phyloP scores from a whole-genome alignment of 2,329 filamentous ascomycete genomes.

The Mollisiaceae sp. region DNA sequence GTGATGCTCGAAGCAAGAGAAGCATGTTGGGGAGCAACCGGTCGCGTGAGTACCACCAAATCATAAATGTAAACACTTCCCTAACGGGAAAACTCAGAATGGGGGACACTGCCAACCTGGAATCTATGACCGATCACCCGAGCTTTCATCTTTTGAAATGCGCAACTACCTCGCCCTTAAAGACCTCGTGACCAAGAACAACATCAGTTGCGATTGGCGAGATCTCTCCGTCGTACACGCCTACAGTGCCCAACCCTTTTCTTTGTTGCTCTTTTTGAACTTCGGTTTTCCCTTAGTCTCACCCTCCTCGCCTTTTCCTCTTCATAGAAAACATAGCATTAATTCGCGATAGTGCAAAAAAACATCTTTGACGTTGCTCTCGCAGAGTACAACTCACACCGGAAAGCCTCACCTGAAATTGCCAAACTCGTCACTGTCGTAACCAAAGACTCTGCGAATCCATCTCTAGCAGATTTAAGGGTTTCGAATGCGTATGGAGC shows the following conservation, averaged over 20 bases:
- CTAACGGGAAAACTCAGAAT: slow-evolving; percentile 51
- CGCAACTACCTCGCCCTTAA: slow-evolving; percentile 67
- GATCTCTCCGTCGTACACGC: slow-evolving; percentile 66
- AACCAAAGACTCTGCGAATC: slow-evolving; percentile 39
- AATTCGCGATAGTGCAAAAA: slow-evolving; percentile 45
- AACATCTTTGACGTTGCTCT: slow-evolving; percentile 59
- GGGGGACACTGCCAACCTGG: slow-evolving; percentile 78
- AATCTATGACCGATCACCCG: slow-evolving; percentile 63
- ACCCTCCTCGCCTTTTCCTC: no score
- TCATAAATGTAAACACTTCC: neutral
- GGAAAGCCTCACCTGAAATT: slow-evolving; percentile 60
- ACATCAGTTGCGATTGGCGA: slow-evolving; percentile 73
- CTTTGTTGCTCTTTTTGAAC: no score
- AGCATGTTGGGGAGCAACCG: slow-evolving; percentile 83
- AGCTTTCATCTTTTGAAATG: slow-evolving; percentile 74
- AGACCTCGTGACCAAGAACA: slow-evolving; percentile 58
- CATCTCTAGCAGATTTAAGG: slow-evolving; percentile 56
- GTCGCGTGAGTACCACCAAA: slow-evolving; percentile 61
- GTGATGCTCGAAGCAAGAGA: slow-evolving; percentile 80
- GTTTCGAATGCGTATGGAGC: slow-evolving; percentile 64
- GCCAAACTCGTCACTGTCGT: slow-evolving; percentile 48
- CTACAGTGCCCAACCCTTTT: slow-evolving; percentile 47
- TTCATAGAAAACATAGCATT: no score
- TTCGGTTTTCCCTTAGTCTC: no score
- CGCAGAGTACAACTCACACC: slow-evolving; percentile 56